phyloP scores from a whole-genome alignment of 176 grass and related monocot genomes.

The Rhynchospora tenuis region DNA sequence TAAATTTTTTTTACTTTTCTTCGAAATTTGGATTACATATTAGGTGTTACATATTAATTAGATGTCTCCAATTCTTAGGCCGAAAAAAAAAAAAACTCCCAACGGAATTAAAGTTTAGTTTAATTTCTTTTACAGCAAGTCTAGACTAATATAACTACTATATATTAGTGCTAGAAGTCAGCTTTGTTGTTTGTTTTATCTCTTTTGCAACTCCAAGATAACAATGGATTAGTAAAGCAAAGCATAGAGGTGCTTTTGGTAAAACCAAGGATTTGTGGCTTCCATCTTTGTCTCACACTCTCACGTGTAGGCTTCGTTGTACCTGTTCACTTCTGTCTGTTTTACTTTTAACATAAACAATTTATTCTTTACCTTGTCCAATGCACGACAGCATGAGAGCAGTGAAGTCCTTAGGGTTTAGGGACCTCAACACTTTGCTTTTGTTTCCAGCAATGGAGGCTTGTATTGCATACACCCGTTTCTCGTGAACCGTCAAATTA shows the following conservation, averaged over 20 bases:
- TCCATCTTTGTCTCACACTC: slow-evolving; percentile 34
- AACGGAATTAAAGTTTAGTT: too few relatives aligned
- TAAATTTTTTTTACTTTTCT: too few relatives aligned
- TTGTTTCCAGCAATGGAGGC: slow-evolving; percentile 16
- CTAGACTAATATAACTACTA: not conserved
- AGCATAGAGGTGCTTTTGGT: slow-evolving; percentile 5
- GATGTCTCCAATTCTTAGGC: not conserved
- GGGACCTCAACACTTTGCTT: slow-evolving; percentile 29
- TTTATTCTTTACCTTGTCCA: not conserved
- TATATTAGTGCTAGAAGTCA: not conserved
- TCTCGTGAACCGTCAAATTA: not conserved
- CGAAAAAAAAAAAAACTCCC: too few relatives aligned
- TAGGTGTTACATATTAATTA: too few relatives aligned
- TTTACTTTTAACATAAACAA: not conserved
- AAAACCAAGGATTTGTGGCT: slow-evolving; percentile 13
- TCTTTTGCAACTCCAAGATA: not conserved
- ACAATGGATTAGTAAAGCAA: slow-evolving; percentile 8
- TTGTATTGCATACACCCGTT: not conserved
- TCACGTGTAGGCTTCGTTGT: slow-evolving; percentile 11
- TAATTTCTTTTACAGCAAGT: too few relatives aligned
- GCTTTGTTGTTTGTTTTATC: slow-evolving; percentile 14
- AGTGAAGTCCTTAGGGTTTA: too few relatives aligned
- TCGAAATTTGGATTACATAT: too few relatives aligned
- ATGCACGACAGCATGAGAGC: slow-evolving; percentile 1
- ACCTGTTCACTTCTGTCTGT: not conserved